A percentile compares a stretch with the other conserved stretches of the same genome.
phyloP scores from a whole-genome alignment of 768 basidiomycete species.

The Russula ochroleuca region DNA sequence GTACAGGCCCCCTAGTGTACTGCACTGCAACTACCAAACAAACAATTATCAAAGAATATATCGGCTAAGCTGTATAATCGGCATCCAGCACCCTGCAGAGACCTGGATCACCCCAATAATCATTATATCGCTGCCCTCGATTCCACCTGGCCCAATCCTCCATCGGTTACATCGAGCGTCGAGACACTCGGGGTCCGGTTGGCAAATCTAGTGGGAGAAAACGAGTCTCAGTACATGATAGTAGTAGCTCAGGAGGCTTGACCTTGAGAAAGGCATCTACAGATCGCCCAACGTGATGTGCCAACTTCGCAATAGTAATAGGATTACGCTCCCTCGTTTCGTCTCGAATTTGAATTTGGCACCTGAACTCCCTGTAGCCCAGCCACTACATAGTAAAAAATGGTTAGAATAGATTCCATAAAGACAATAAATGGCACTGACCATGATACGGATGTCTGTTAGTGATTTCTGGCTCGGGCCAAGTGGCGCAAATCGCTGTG shows the following conservation, averaged over 20 bases:
- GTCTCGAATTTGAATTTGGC: slow-evolving; percentile 6
- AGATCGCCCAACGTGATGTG: slow-evolving; percentile 8
- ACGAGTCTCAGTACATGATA: not conserved
- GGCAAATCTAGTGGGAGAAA: not conserved
- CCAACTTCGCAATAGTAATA: slow-evolving; percentile 7
- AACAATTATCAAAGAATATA: slow-evolving; percentile 1
- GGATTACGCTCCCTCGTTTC: slow-evolving; percentile 10
- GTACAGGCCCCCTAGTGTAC: too few species aligned
- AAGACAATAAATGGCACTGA: slow-evolving; percentile 2
- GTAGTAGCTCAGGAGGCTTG: not conserved
- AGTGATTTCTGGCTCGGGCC: not conserved
- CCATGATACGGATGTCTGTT: slow-evolving; percentile 7
- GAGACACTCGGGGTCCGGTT: not conserved
- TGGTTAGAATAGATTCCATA: not conserved
- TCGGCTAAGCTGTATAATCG: slow-evolving; percentile 13
- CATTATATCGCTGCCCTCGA: slow-evolving; percentile 3
- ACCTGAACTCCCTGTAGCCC: slow-evolving; percentile 17
- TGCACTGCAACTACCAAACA: too few species aligned
- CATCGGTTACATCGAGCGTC: not conserved
- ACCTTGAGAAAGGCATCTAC: slow-evolving; percentile 17
- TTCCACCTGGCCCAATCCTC: slow-evolving; percentile 11
- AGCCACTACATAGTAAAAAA: slow-evolving; percentile 6
- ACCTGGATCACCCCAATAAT: slow-evolving; percentile 13
- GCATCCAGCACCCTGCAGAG: slow-evolving; percentile 18
- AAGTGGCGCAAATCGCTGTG: not conserved